Percentiles rank a stretch among this genome's conserved stretches.
These are phyloP conservation scores for Coelastrella sp. DNA, from an alignment of 139 green algal genomes.

Conservation along the genomic window DNA sequence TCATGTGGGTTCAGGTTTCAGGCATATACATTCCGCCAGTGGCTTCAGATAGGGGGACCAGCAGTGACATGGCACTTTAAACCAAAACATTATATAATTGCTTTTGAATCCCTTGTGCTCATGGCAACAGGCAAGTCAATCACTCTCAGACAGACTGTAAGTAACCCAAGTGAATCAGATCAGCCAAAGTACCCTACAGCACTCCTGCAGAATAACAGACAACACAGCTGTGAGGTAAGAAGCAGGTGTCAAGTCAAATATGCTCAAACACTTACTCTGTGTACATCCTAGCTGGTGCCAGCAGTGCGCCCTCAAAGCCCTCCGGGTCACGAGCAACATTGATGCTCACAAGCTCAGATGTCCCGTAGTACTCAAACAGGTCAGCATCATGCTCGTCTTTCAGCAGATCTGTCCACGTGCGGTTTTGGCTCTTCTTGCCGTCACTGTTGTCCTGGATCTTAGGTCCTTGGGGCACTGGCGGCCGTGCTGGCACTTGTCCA, in stretches of 20 bases:
- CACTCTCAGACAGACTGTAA: no score
- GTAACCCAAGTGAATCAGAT: no score
- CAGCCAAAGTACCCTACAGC: no score
- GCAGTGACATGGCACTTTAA: no score
- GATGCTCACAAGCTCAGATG: slow-evolving; percentile 75
- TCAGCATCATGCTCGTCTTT: slow-evolving; percentile 86
- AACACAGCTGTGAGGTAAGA: neutral
- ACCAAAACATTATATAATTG: no score
- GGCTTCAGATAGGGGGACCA: no score
- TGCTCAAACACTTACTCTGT: slow-evolving; percentile 64
- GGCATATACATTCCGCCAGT: no score
- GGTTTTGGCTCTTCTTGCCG: slow-evolving; percentile 41
- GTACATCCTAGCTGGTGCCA: slow-evolving; percentile 80
- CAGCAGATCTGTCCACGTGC: slow-evolving; percentile 42
- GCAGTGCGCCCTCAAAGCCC: slow-evolving; percentile 59
- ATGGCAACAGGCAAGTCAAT: no score
- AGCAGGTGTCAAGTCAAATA: neutral
- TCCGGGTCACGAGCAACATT: slow-evolving; percentile 55
- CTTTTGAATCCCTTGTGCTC: no score
- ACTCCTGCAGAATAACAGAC: neutral
- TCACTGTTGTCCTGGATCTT: slow-evolving; percentile 74
- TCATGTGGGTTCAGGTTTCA: no score
- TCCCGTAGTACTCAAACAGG: slow-evolving; percentile 93
- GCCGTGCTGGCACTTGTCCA: neutral
- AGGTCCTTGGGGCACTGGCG: slow-evolving; percentile 73